Evolutionary conservation across 2,329 filamentous ascomycete genomes (phyloP).

Genomic region (Periconia macrospinosa): DNA sequence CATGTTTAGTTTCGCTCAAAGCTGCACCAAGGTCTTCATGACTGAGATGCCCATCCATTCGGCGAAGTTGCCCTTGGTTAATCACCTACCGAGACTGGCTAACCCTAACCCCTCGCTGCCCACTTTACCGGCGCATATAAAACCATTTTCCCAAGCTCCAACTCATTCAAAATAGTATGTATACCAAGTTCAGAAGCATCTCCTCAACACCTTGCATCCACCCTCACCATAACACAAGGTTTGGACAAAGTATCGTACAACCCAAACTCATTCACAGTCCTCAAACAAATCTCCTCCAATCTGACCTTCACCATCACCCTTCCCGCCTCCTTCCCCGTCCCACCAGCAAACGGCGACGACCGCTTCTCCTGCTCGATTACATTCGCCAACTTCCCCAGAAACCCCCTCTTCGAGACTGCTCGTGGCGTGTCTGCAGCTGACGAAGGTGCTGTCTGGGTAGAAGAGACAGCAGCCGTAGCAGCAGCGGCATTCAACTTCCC

Average conservation of each 20-base stretch:
- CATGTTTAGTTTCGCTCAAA: too few species aligned
- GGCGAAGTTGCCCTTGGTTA: too few species aligned
- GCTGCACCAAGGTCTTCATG: too few species aligned
- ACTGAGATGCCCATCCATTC: too few species aligned
- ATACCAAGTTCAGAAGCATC: background rate
- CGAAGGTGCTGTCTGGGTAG: conserved; percentile 2
- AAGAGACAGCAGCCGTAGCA: background rate
- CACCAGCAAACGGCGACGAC: conserved; percentile 22
- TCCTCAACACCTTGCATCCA: conserved; percentile 35
- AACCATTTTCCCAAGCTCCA: background rate
- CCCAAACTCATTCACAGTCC: conserved; percentile 39
- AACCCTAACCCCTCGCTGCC: too few species aligned
- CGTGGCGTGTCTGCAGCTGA: conserved; percentile 1
- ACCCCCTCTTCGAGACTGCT: conserved; percentile 9
- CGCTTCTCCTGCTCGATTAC: conserved; percentile 21
- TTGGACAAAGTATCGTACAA: conserved; percentile 40
- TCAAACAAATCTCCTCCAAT: conserved; percentile 36
- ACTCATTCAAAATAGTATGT: background rate
- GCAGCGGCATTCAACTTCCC: conserved; percentile 31
- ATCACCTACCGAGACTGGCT: too few species aligned
- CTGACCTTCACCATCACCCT: conserved; percentile 30
- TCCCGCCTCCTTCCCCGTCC: conserved; percentile 8
- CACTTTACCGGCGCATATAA: too few species aligned
- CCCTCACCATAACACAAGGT: conserved; percentile 34
- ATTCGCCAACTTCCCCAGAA: conserved; percentile 28